A percentile compares a stretch with the other conserved stretches of the same genome.
phyloP scores from a whole-genome alignment of 2,329 filamentous ascomycete genomes.

The Fusarium phyllophilum region DNA sequence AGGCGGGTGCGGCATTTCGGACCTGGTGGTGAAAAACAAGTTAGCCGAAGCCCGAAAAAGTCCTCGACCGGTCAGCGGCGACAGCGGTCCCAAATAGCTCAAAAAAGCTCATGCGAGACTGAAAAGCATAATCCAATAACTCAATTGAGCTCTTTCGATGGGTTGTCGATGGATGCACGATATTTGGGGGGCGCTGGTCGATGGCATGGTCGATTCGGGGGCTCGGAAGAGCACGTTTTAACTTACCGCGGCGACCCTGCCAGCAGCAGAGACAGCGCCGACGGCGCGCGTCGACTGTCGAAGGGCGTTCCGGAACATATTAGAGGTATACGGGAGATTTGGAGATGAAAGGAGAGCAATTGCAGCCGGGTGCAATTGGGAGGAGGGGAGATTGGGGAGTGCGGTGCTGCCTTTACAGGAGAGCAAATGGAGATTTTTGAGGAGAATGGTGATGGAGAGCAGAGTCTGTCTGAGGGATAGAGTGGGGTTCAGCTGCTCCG shows the following conservation, averaged over 20 bases:
- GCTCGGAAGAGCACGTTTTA: slow-evolving; percentile 48
- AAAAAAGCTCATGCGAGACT: slow-evolving; percentile 46
- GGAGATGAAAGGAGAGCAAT: slow-evolving; percentile 68
- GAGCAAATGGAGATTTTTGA: slow-evolving; percentile 59
- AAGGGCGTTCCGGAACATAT: slow-evolving; percentile 98
- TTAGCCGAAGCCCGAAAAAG: slow-evolving; percentile 65
- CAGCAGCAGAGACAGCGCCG: slow-evolving; percentile 90
- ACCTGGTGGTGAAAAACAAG: slow-evolving; percentile 71
- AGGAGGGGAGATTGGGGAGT: slow-evolving; percentile 68
- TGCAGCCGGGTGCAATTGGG: slow-evolving; percentile 70
- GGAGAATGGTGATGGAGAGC: slow-evolving; percentile 54
- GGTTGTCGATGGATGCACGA: slow-evolving; percentile 48
- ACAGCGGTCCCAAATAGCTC: slow-evolving; percentile 47
- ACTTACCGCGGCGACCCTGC: slow-evolving; percentile 96
- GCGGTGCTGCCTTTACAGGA: slow-evolving; percentile 60
- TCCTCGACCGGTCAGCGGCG: slow-evolving; percentile 40
- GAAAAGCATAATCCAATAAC: slow-evolving; percentile 27
- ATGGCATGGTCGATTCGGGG: slow-evolving; percentile 58
- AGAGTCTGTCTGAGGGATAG: slow-evolving; percentile 55
- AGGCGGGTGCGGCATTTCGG: slow-evolving; percentile 85
- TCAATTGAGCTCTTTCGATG: slow-evolving; percentile 51
- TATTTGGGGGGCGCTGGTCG: slow-evolving; percentile 53
- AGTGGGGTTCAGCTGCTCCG: slow-evolving; percentile 51
- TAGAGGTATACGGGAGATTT: slow-evolving; percentile 63
- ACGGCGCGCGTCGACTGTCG: slow-evolving; percentile 95